Evolutionary conservation across 192 early-diverging fungal genomes (phyloP).

Genomic region (Backusella australiensis): DNA sequence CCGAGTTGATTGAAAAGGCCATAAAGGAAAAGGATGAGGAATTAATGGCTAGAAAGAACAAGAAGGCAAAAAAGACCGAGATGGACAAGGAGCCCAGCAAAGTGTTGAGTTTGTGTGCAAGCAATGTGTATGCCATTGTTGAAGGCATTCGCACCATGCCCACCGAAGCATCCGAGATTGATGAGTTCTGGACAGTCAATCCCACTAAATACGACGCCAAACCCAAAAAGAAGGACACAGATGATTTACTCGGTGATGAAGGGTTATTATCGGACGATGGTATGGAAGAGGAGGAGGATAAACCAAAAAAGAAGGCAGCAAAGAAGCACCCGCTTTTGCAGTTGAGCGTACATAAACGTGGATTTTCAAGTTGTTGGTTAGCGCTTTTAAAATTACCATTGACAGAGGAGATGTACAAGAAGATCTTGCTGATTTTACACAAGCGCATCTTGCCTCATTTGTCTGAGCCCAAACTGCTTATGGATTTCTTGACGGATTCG

Average conservation of each 20-base stretch:
- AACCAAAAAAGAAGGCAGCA: constrained; percentile 25
- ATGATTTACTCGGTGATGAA: constrained; percentile 27
- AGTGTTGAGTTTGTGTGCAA: constrained; percentile 39
- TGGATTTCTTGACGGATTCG: constrained; percentile 91
- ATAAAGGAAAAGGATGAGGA: constrained; percentile 30
- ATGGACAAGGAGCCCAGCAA: not conserved
- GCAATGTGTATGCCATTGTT: constrained; percentile 61
- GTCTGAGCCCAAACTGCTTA: constrained; percentile 71
- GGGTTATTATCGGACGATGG: constrained; percentile 24
- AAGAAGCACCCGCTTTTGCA: constrained; percentile 33
- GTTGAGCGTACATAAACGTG: constrained; percentile 59
- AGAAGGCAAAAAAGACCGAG: constrained; percentile 18
- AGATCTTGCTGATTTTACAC: constrained; percentile 80
- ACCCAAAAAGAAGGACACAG: not conserved
- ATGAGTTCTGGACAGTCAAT: constrained; percentile 64
- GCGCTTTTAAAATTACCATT: constrained; percentile 70
- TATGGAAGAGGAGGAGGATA: constrained; percentile 24
- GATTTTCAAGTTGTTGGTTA: constrained; percentile 81
- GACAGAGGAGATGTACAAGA: constrained; percentile 73
- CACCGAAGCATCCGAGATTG: constrained; percentile 46
- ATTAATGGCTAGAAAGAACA: constrained; percentile 38
- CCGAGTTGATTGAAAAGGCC: constrained; percentile 23
- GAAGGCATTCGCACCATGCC: constrained; percentile 59
- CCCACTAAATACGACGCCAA: constrained; percentile 32
- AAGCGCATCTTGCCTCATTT: constrained; percentile 88